A percentile compares a stretch with the other conserved stretches of the same genome.
Conservation (phyloP, 176 grass and related monocot species). For the Hordeum vulgare region DNA sequence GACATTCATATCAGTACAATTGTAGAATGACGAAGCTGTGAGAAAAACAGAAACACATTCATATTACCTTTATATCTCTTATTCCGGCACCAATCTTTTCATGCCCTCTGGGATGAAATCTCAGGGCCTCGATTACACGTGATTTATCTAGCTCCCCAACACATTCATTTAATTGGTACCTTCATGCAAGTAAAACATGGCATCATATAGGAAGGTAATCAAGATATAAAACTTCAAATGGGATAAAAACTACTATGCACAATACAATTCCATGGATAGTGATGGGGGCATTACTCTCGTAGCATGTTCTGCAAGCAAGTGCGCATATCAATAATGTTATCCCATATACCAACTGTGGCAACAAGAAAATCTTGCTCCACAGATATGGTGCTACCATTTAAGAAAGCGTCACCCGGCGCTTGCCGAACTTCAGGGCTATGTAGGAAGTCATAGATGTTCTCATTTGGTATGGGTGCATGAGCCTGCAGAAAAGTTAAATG, state of each 20-base stretch:
- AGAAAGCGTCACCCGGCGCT: not conserved
- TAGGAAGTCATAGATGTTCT: slow-evolving; percentile 50
- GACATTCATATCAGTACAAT: not conserved
- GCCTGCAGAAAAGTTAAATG: slow-evolving; percentile 33
- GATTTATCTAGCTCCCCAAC: slow-evolving; percentile 53
- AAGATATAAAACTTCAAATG: slow-evolving; percentile 5
- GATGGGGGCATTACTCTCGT: slow-evolving; percentile 57
- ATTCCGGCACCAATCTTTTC: slow-evolving; percentile 40
- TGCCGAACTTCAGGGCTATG: slow-evolving; percentile 16
- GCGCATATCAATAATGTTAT: slow-evolving; percentile 73
- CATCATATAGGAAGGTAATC: slow-evolving; percentile 18
- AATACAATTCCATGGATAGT: not conserved
- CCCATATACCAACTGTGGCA: slow-evolving; percentile 53
- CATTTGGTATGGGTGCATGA: slow-evolving; percentile 22
- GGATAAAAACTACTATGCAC: not conserved
- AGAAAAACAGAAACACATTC: not conserved
- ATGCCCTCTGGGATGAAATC: slow-evolving; percentile 38
- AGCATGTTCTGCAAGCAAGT: slow-evolving; percentile 61
- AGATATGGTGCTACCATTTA: slow-evolving; percentile 1
- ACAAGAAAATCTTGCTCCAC: slow-evolving; percentile 27
- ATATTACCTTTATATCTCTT: slow-evolving; percentile 36
- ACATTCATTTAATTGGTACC: slow-evolving; percentile 49
- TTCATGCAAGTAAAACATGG: slow-evolving; percentile 32
- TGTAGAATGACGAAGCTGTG: not conserved
- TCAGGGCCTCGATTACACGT: slow-evolving; percentile 52